Evolutionary conservation across 164 flowering plant genomes (phyloP), one percentile per base, ranked within the genome.

Genomic region (Brasenia schreberi): DNA sequence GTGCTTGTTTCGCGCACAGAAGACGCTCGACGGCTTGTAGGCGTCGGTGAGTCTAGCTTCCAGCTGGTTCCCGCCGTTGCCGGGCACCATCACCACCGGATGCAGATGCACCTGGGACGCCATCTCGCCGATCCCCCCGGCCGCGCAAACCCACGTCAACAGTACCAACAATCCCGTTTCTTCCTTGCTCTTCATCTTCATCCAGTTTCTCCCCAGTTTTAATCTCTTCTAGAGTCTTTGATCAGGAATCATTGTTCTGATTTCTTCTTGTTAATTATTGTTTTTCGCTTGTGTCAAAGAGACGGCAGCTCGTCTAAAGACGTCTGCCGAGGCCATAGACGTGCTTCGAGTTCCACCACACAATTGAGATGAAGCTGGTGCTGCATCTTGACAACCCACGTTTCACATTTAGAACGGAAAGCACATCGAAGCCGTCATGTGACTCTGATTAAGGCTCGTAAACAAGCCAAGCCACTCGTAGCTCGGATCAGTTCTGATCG

Each of bases 31-130:
- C 14, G 93, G 79, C 72, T 80, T 82, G 82, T 87, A 92, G 17
- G 66, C 72, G 4, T 64, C 56, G 27, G 84, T 87, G 7, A 89
- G 69, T 73, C 91, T 70, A 0, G 82, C 96, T 68, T 92, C 98
- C 7, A 92, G 76, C 69, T 90, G 98, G 80, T 88, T 92, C 18
- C 96, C 98, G 0, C 98, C 98, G 45, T 18, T 81, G 0, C 98
- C 96, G 0, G 98, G 98, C 0, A 92, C 83, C 58, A 92, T 69
- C 61, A 92, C 75, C 65, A 92, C 19, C n/a, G 98, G 98, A 72
- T 89, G 80, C 23, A 45, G 53, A 45, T 45, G 53, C 53, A 7
- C 3, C 53, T 3, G 53, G 0, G 53, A 7, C 53, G 53, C 53
- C 53, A 4, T 12, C 53, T 45, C 11, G 53, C 7, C 12, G 5